These are phyloP conservation scores for Colletotrichum sublineola DNA, from an alignment of 2,329 filamentous ascomycete genomes.

Conservation along the genomic window DNA sequence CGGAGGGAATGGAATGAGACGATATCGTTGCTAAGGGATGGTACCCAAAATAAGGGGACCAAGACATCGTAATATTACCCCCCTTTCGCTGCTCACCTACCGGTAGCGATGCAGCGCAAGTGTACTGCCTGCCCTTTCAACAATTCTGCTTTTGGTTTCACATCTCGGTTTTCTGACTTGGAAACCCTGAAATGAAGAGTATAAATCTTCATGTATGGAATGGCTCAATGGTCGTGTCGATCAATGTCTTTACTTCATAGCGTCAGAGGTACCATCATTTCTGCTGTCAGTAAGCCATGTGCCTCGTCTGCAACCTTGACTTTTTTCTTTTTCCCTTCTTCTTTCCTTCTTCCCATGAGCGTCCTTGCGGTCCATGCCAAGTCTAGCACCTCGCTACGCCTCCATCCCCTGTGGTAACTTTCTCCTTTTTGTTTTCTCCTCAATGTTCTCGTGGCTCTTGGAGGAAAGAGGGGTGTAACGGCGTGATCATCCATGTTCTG, in stretches of 20 bases:
- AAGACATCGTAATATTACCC: background rate
- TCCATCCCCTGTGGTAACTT: background rate
- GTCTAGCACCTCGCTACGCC: background rate
- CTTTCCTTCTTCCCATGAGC: background rate
- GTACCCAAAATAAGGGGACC: background rate
- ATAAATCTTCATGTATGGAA: background rate
- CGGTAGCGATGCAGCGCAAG: background rate
- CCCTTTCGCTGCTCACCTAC: background rate
- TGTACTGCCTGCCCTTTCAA: background rate
- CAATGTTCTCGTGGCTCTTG: background rate
- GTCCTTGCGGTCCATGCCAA: slow-evolving; percentile 24
- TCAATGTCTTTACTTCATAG: slow-evolving; percentile 17
- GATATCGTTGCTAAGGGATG: background rate
- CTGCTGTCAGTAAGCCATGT: slow-evolving; percentile 12
- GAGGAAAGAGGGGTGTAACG: too few relatives aligned
- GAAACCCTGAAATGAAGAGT: slow-evolving; percentile 15
- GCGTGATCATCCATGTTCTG: slow-evolving; percentile 3
- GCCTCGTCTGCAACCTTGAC: background rate
- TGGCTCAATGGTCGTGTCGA: slow-evolving; percentile 2
- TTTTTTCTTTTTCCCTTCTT: background rate
- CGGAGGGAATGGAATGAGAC: slow-evolving; percentile 5
- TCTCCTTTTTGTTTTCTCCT: background rate
- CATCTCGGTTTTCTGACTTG: slow-evolving; percentile 4
- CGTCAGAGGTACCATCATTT: background rate
- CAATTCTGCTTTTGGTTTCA: background rate